A percentile compares a stretch with the other conserved stretches of the same genome.
Evolutionary conservation across 2,329 filamentous ascomycete genomes (phyloP).

Genomic region (Penicillium sp.): DNA sequence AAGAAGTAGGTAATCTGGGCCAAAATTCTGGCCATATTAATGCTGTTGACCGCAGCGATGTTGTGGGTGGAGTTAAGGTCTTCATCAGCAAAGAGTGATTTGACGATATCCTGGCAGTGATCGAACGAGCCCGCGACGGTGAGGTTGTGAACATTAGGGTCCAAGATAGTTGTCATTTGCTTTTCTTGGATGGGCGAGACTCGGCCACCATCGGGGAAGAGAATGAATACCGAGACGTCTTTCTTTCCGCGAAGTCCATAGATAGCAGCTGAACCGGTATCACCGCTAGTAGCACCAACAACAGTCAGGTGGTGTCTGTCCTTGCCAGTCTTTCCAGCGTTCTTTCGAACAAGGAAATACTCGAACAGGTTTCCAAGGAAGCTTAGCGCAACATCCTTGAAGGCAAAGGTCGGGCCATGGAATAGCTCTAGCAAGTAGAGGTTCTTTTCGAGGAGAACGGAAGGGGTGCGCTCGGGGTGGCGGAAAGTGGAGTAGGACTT

Average conservation of each 20-base stretch:
- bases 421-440: conserved; percentile 90
- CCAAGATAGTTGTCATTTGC: conserved; percentile 89
- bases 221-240: conserved; percentile 93
- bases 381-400: conserved; percentile 92
- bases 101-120: conserved; percentile 95
- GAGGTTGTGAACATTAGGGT: conserved; percentile 89
- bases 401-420: conserved; percentile 91
- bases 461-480: conserved; percentile 58
- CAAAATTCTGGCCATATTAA: conserved; percentile 93
- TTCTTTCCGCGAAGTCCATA: conserved; percentile 94
- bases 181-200: conserved; percentile 79
- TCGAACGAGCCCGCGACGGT: conserved; percentile 90
- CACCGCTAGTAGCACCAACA: conserved; percentile 80
- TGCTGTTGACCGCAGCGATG: conserved; percentile 91
- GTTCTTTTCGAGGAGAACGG: conserved; percentile 70
- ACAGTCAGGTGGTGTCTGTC: conserved; percentile 79
- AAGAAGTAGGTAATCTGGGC: conserved; percentile 98
- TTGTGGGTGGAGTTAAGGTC: conserved; percentile 79
- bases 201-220: conserved; percentile 88
- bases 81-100: conserved; percentile 82
- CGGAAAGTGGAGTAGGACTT: conserved; percentile 90
- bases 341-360: conserved; percentile 47
- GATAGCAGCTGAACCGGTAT: conserved; percentile 90
- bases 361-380: conserved; percentile 88
- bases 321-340: conserved; percentile 44